Conservation (phyloP, 2,329 filamentous ascomycete genomes). For the Aspergillus fructus region DNA sequence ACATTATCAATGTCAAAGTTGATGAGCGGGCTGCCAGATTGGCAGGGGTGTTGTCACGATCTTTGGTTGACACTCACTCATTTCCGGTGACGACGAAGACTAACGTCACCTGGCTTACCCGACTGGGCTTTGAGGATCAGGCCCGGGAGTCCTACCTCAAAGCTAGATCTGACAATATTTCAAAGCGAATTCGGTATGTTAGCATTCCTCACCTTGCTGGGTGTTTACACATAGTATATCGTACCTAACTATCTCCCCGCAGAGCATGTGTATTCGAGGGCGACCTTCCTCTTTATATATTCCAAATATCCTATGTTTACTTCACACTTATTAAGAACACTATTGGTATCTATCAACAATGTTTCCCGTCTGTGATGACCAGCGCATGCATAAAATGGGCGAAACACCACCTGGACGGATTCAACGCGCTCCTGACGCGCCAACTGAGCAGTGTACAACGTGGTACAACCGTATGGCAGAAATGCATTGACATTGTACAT, state of each 20-base stretch:
- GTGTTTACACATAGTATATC: background rate
- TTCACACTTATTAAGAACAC: conserved; percentile 95
- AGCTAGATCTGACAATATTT: conserved; percentile 74
- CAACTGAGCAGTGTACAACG: conserved; percentile 84
- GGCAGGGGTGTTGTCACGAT: conserved; percentile 72
- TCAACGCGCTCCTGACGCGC: conserved; percentile 77
- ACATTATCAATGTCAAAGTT: conserved; percentile 88
- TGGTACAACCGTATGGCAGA: conserved; percentile 72
- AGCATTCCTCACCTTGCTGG: background rate
- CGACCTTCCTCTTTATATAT: conserved; percentile 88
- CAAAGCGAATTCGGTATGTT: conserved; percentile 75
- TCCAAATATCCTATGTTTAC: conserved; percentile 92
- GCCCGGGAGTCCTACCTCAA: conserved; percentile 84
- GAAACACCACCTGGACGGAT: conserved; percentile 89
- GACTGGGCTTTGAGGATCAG: conserved; percentile 85
- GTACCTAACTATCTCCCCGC: conserved; percentile 23
- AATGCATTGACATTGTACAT: conserved; percentile 79
- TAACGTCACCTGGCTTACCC: conserved; percentile 79
- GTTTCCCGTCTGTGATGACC: conserved; percentile 83
- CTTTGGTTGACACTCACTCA: conserved; percentile 74
- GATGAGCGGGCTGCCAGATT: conserved; percentile 79
- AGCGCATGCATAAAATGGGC: conserved; percentile 97
- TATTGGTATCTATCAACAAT: conserved; percentile 80
- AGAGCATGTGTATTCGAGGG: conserved; percentile 96
- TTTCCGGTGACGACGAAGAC: conserved; percentile 75